Percentiles rank a stretch among this genome's conserved stretches.
Conservation (phyloP, 2,329 filamentous ascomycete species). For the Helotiales sp. region DNA sequence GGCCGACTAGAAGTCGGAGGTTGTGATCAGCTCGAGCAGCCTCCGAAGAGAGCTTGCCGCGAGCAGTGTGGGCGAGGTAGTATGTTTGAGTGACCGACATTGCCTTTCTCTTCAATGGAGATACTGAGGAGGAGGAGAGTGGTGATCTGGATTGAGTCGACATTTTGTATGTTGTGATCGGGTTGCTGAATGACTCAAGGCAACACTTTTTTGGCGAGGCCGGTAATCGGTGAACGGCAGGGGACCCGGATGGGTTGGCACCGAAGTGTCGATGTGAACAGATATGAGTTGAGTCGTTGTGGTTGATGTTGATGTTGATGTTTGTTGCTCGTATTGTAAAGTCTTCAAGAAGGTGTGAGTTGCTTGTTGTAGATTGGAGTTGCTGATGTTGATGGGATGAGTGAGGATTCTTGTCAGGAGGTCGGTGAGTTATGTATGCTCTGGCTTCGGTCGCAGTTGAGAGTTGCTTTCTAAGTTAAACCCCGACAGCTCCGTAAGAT, state of each 20-base stretch:
- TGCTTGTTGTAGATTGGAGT: conserved; percentile 1
- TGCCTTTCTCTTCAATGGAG: conserved; percentile 62
- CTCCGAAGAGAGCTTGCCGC: conserved; percentile 92
- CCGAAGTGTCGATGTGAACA: conserved; percentile 6
- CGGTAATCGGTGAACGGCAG: conserved; percentile 24
- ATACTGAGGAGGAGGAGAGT: conserved; percentile 23
- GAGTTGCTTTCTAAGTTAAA: too few relatives aligned
- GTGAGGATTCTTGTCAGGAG: background rate
- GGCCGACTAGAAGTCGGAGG: conserved; percentile 90
- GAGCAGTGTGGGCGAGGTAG: conserved; percentile 95
- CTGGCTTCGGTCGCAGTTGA: too few relatives aligned
- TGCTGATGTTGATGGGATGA: conserved; percentile 7
- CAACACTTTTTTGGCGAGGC: conserved; percentile 29
- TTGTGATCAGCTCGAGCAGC: conserved; percentile 90
- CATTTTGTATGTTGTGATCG: conserved; percentile 30
- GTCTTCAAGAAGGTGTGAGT: background rate
- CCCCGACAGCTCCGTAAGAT: conserved; percentile 10
- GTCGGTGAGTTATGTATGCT: conserved; percentile 11
- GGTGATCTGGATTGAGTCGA: conserved; percentile 27
- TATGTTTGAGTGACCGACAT: conserved; percentile 99
- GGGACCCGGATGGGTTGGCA: conserved; percentile 8
- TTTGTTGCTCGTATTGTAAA: background rate
- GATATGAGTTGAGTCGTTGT: conserved; percentile 4
- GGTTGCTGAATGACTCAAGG: conserved; percentile 30
- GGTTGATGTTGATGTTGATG: conserved; percentile 7